Base-by-base conservation (phyloP, 345 rosid species). In the Brassica nigra region DNA sequence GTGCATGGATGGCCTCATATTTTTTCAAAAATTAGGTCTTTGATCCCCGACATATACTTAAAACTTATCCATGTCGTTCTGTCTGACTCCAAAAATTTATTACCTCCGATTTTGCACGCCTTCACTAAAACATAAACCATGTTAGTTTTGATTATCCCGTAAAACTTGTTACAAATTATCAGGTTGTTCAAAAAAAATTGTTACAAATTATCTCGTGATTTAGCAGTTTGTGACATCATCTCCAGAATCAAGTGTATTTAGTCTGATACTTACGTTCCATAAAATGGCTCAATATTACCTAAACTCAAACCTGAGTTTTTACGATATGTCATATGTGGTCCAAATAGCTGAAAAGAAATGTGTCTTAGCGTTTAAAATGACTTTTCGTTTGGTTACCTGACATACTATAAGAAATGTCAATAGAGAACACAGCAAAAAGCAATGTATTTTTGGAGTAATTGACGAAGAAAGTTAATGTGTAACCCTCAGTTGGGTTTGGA, bases 401-500 rank as follows among this genome's bases (percentile, higher is more conserved):
- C 83, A 84, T 85, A 59, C 4, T 61, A 54, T 33, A 42, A 27
- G 33, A 59, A 59, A 27, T 59, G 2, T 59, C 31, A 27, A 23
- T 2, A 59, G n/a, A 59, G 6, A 4, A 23, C 6, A 23, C 12
- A 58, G 4, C 55, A 49, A 49, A 49, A 49, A 49, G 57, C 16
- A n/a, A 14, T 4, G 8, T 42, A 84, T 86, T 84, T 82, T 86
- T 88, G 85, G 89, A 58, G 68, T 36, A 71, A 93, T 84, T 87
- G 89, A 89, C 86, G 85, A 57, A 89, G 84, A 87, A 88, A 90
- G 95, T 87, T 85, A 90, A 88, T 85, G 83, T 74, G 70, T 87
- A 79, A 80, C 78, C n/a, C 69, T 69, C 63, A 36, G 39, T 34
- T 74, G 47, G 67, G 34, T 61, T 61, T 61, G 65, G 65, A 55